phyloP scores from a whole-genome alignment of 305 asterid genomes.

The Plantago lanceolata region DNA sequence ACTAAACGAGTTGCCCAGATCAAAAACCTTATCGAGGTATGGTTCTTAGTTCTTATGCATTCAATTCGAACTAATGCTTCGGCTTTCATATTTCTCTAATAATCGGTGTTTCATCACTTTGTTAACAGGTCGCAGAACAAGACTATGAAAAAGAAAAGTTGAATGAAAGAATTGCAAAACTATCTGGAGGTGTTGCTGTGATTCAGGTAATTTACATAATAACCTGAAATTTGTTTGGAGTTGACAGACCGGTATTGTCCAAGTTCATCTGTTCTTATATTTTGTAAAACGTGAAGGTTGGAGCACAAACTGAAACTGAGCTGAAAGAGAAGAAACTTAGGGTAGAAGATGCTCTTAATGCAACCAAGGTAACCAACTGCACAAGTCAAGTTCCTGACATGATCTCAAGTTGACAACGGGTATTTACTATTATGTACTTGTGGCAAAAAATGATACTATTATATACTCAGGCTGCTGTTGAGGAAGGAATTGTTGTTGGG shows the following conservation, averaged over 20 bases:
- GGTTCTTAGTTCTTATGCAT: neutral
- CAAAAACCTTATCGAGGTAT: constrained; percentile 71
- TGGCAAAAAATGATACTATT: neutral
- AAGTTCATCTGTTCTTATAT: neutral
- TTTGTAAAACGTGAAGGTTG: constrained; percentile 44
- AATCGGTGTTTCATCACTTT: neutral
- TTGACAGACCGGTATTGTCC: neutral
- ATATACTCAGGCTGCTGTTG: constrained; percentile 82
- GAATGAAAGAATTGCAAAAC: constrained; percentile 80
- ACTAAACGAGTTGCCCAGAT: constrained; percentile 70
- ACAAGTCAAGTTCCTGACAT: neutral
- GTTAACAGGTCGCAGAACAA: constrained; percentile 64
- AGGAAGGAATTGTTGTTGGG: constrained; percentile 98
- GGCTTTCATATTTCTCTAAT: neutral
- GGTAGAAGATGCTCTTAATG: constrained; percentile 97
- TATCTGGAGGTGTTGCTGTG: constrained; percentile 92
- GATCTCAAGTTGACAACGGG: neutral
- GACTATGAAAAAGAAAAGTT: constrained; percentile 82
- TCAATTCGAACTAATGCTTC: neutral
- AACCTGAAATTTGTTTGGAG: neutral
- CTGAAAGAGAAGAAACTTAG: constrained; percentile 86
- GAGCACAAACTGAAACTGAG: constrained; percentile 93
- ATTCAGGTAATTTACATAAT: constrained; percentile 48
- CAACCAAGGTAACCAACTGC: constrained; percentile 44
- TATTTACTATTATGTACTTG: neutral